These are phyloP conservation scores for Debaryomyces maramus DNA, from an alignment of 805 yeast genomes.

Conservation along the genomic window DNA sequence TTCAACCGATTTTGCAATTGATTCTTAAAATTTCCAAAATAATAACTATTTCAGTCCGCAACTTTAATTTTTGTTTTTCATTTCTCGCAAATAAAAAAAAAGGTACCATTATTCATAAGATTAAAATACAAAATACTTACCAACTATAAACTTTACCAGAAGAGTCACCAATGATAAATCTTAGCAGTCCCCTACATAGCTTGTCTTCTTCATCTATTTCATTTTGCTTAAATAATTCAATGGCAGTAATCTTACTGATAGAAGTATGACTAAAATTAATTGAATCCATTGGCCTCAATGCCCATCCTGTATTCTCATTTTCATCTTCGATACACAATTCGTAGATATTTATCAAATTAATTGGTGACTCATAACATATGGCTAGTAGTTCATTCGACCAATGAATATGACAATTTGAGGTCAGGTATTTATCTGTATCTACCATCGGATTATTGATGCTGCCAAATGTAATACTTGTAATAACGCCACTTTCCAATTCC, in stretches of 20 bases:
- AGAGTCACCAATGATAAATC: conserved; percentile 54
- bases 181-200: conserved; percentile 34
- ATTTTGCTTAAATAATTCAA: conserved; percentile 27
- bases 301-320: conserved; percentile 6
- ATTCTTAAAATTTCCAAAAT: background rate
- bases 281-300: conserved; percentile 3
- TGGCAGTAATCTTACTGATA: conserved; percentile 25
- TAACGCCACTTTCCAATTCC: conserved; percentile 12
- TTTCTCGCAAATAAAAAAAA: background rate
- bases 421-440: conserved; percentile 21
- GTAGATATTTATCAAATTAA: conserved; percentile 27
- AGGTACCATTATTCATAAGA: too few relatives aligned
- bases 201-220: conserved; percentile 37
- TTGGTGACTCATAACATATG: conserved; percentile 26
- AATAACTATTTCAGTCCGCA: background rate
- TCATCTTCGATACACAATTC: conserved; percentile 25
- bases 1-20: background rate
- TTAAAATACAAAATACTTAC: conserved; percentile 20
- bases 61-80: background rate
- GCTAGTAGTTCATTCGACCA: conserved; percentile 40
- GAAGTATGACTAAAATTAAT: conserved; percentile 3
- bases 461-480: conserved; percentile 29
- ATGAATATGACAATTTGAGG: conserved; percentile 28
- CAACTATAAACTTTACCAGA: conserved; percentile 53
- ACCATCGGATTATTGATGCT: conserved; percentile 28